Evolutionary conservation across 2,329 filamentous ascomycete species (phyloP).

Genomic region (Ophiognomonia clavigignenti-juglandacearum): DNA sequence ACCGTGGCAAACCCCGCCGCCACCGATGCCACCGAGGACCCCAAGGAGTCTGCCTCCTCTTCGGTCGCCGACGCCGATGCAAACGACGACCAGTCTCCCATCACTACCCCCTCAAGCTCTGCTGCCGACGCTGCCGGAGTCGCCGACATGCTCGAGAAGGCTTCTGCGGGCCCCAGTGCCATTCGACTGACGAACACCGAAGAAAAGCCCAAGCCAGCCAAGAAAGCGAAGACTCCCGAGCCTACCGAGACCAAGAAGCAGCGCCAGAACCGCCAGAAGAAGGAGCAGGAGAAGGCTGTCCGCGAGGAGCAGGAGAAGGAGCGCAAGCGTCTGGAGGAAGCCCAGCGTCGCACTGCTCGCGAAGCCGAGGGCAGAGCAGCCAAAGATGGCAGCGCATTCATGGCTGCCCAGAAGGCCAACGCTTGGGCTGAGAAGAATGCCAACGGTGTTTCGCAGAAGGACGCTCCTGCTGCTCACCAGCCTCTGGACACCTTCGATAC

Average conservation of each 20-base stretch:
- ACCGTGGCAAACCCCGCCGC: constrained; percentile 23
- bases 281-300: constrained; percentile 69
- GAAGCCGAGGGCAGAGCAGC: constrained; percentile 77
- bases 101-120: constrained; percentile 63
- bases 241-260: constrained; percentile 87
- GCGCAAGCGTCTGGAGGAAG: constrained; percentile 71
- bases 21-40: constrained; percentile 44
- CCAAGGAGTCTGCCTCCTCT: constrained; percentile 56
- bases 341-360: constrained; percentile 76
- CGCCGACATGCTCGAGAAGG: constrained; percentile 85
- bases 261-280: constrained; percentile 86
- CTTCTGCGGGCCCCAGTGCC: constrained; percentile 63
- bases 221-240: constrained; percentile 58
- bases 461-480: constrained; percentile 34
- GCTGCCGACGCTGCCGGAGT: constrained; percentile 60
- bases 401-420: constrained; percentile 36
- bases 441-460: constrained; percentile 36
- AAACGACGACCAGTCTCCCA: constrained; percentile 74
- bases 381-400: constrained; percentile 68
- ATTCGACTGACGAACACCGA: constrained; percentile 69
- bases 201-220: constrained; percentile 52
- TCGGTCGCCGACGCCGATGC: constrained; percentile 71
- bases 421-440: constrained; percentile 35
- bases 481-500: constrained; percentile 55
- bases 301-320: constrained; percentile 75